Evolutionary conservation across 768 basidiomycete species (phyloP).

Genomic region (Hysterangium stoloniferum): DNA sequence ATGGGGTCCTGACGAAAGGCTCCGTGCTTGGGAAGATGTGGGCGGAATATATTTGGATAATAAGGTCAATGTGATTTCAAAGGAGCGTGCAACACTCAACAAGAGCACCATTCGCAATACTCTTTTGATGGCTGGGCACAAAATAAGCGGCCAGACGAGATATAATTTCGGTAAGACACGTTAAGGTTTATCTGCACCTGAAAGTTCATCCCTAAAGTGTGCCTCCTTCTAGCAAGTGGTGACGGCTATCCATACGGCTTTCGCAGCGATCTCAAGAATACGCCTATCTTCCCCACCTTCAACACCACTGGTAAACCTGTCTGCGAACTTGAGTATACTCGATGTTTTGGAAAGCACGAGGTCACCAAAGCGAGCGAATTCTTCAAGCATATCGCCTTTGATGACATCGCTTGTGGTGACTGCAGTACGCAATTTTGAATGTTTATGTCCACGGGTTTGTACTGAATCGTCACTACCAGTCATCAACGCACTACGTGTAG

Average conservation of each 20-base stretch:
- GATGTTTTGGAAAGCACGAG: constrained; percentile 17
- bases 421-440: constrained; percentile 14
- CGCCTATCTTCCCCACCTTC: not conserved
- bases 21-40: constrained; percentile 22
- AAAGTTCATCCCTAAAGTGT: not conserved
- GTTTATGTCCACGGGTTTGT: not conserved
- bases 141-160: not conserved
- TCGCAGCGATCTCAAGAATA: not conserved
- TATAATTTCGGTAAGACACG: not conserved
- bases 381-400: constrained; percentile 29
- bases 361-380: constrained; percentile 19
- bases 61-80: not conserved
- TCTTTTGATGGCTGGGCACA: not conserved
- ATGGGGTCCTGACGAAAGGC: constrained; percentile 14
- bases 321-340: constrained; percentile 15
- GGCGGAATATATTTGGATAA: constrained; percentile 16
- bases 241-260: constrained; percentile 11
- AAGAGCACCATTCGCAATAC: not conserved
- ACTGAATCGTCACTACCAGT: constrained; percentile 12
- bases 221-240: not conserved
- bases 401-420: constrained; percentile 27
- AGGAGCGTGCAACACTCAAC: not conserved
- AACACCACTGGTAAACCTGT: not conserved
- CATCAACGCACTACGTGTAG: constrained; percentile 23
- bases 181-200: not conserved